Base-by-base conservation (phyloP, 2,329 filamentous ascomycete genomes). In the Aphanocladium album region DNA sequence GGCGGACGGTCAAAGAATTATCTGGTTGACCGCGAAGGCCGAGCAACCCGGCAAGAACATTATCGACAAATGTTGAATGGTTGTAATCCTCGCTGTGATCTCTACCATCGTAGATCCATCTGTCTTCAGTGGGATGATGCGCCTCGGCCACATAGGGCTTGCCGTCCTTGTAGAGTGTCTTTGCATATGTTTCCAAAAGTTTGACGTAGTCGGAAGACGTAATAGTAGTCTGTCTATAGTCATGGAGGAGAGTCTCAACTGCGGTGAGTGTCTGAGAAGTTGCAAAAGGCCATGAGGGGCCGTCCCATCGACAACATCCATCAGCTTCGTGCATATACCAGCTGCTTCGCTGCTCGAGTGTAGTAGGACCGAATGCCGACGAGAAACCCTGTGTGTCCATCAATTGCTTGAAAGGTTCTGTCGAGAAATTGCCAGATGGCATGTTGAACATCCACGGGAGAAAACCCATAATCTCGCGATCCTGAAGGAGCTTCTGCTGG, bases 251-350 rank as follows among this genome's bases (percentile, higher is more conserved):
- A 64, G 64, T 76, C 69, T 62, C 76, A 14, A 79, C 69, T 1
- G 76, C 76, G 17, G 72, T 73, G 6, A 79, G 69, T 16, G 72
- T 76, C 59, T 77, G 73, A 5, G 72, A 65, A 1, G 76, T 79
- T 2, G 73, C 73, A 62, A 72, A 79, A 2, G 77, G 77, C 77
- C 77, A 79, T n/a, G 73, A 76, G 63, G 75, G 74, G 1, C 77
- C 77, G 58, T 79, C 71, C 77, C 77, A 79, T 57, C 70, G 72
- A 62, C 76, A 79, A 60, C 76, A 66, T 11, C 57, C 60, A 4
- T 63, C 60, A 1, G 63, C 62, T 35, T 67, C 58, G 58, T 68
- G 60, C 62, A 70, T 71, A 63, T 73, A 78, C 67, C 74, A 78
- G 5, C 70, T 70, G 62, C 76, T 73, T 19, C 70, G 69, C 53